Evolutionary conservation across 2,329 filamentous ascomycete genomes (phyloP), one percentile per base, ranked within the genome.

Genomic region (Ilyonectria robusta): DNA sequence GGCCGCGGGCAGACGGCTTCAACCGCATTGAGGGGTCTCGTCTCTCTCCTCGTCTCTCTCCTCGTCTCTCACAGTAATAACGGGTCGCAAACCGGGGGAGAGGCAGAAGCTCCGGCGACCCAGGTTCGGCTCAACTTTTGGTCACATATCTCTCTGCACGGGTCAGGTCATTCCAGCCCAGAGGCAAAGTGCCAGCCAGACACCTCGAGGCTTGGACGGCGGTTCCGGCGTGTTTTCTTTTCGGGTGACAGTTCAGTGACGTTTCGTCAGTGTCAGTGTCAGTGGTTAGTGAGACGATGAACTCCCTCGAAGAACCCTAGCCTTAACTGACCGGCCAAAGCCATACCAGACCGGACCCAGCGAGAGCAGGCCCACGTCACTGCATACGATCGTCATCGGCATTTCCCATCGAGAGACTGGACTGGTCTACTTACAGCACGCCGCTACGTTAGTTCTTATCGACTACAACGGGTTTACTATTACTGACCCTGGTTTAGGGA

Each of bases 321-420:
- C 26, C 26, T 26, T 69, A 66, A 72, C 64, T 21, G 54, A 56
- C 61, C 51, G 54, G 35, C 31, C 70, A 66, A n/a, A 19, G 15
- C 40, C 40, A 42, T 42, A 29, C 40, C 48, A n/a, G 48, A 29
- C 48, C 42, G 23, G 29, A 60, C 50, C 40, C 31, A 26, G 40
- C 29, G 55, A 42, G 19, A 15, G 19, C 42, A 51, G 56, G 44
- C 65, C 73, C 73, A 75, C 73, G 66, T 71, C 70, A 73, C 72
- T 65, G 62, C 70, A 74, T 72, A 56, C 65, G 70, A 74, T 75
- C 73, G 69, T 75, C 71, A 70, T 75, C 72, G 61, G 70, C 67
- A 75, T 57, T 57, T 75, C 71, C 71, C 65, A 69, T 59, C 62
- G 62, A 44, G 44, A 60, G 62, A 54, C 29, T 65, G 61, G 37